These are phyloP conservation scores for Entomortierella chlamydospora DNA, from an alignment of 192 early-diverging fungal genomes.

Conservation along the genomic window DNA sequence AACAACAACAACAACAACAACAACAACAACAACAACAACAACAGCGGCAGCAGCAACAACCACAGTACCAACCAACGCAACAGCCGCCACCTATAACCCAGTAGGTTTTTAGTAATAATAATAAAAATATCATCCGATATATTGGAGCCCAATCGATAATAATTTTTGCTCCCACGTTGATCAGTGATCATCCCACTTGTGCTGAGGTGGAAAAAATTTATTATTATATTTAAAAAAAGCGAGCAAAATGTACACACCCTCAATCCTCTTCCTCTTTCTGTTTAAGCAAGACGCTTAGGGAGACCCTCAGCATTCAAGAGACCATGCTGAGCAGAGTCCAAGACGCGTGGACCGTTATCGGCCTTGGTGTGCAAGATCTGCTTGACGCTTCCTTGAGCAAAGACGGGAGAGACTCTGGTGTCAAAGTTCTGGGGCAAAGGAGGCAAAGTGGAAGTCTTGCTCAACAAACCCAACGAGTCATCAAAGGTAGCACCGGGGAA, in stretches of 20 bases:
- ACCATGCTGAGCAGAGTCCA: conserved; percentile 62
- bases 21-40: conserved; percentile 11
- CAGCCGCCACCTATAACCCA: background rate
- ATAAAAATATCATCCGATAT: background rate
- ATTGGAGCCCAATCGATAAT: no score
- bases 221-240: background rate
- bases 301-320: conserved; percentile 74
- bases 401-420: conserved; percentile 66
- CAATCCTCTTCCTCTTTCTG: no score
- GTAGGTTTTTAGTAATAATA: background rate
- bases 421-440: conserved; percentile 64
- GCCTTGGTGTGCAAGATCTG: conserved; percentile 92
- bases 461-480: conserved; percentile 61
- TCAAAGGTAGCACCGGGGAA: conserved; percentile 81
- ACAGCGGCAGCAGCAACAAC: conserved; percentile 10
- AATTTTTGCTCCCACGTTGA: no score
- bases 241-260: background rate
- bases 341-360: conserved; percentile 92
- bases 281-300: conserved; percentile 62
- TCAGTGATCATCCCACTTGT: no score
- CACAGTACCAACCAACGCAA: conserved; percentile 3
- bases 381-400: conserved; percentile 78
- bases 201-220: no score
- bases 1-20: no score
- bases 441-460: conserved; percentile 37